Percentiles rank a stretch among this genome's conserved stretches.
Evolutionary conservation across 1,284 basidiomycete genomes (phyloP).

Genomic region (Ceratobasidium sp.): DNA sequence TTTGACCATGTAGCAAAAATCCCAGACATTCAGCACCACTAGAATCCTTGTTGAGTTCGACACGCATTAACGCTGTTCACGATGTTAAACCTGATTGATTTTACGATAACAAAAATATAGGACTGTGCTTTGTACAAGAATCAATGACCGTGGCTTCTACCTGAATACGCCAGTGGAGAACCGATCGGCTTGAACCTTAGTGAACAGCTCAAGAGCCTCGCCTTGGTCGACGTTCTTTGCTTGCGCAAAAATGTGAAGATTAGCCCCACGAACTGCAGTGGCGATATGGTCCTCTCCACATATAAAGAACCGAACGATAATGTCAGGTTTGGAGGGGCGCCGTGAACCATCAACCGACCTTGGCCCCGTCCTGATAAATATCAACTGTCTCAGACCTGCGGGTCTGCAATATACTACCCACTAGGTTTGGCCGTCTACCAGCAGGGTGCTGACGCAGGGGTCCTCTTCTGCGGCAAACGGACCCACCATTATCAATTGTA

Average conservation of each 20-base stretch:
- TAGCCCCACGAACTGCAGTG: not conserved
- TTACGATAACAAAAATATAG: not conserved
- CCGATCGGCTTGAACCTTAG: slow-evolving; percentile 20
- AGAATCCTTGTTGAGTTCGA: not conserved
- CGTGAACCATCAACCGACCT: not conserved
- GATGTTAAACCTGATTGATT: not conserved
- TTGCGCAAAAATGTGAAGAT: slow-evolving; percentile 18
- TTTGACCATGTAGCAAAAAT: slow-evolving; percentile 48
- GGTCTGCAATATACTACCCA: no score
- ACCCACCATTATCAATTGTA: no score
- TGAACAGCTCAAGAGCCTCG: slow-evolving; percentile 4
- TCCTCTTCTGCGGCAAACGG: no score
- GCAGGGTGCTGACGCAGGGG: no score
- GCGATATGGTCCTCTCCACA: slow-evolving; percentile 21
- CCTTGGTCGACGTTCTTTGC: not conserved
- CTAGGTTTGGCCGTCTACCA: no score
- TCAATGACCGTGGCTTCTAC: not conserved
- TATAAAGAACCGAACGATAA: slow-evolving; percentile 3
- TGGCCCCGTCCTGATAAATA: not conserved
- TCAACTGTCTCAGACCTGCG: not conserved
- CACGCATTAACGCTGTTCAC: not conserved
- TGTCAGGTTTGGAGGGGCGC: no score
- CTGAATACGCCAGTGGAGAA: slow-evolving; percentile 40
- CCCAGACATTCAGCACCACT: not conserved
- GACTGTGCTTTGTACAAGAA: not conserved